A percentile compares a stretch with the other conserved stretches of the same genome.
Evolutionary conservation across 176 grass and related monocot genomes (phyloP).

Genomic region (Lolium rigidum): DNA sequence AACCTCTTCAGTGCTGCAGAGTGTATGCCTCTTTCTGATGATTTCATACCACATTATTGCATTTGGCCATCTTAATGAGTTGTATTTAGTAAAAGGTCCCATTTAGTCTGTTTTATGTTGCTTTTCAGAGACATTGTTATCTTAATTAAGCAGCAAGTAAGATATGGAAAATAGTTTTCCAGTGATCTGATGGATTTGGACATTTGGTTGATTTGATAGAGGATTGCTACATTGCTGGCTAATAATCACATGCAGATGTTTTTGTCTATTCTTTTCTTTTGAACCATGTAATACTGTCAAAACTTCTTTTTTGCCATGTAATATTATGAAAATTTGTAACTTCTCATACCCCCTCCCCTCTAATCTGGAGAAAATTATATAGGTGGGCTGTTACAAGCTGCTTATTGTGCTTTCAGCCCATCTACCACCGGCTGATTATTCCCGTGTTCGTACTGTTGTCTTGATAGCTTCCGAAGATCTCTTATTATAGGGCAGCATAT

Average conservation of each 20-base stretch:
- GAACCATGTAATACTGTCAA: slow-evolving; percentile 23
- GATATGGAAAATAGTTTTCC: slow-evolving; percentile 1
- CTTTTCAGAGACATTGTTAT: slow-evolving; percentile 23
- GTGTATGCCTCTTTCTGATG: slow-evolving; percentile 60
- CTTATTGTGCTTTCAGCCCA: neutral
- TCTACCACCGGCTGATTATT: neutral
- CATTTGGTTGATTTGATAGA: neutral
- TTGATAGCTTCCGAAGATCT: neutral
- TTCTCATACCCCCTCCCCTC: neutral
- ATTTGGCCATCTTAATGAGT: slow-evolving; percentile 11
- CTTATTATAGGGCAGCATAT: neutral
- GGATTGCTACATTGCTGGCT: neutral
- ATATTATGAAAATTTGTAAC: neutral
- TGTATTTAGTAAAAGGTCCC: slow-evolving; percentile 24
- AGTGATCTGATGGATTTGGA: neutral
- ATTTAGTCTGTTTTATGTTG: slow-evolving; percentile 21
- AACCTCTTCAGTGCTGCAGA: slow-evolving; percentile 78
- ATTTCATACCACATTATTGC: neutral
- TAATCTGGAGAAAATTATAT: slow-evolving; percentile 18
- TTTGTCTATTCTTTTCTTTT: slow-evolving; percentile 13
- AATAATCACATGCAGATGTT: neutral
- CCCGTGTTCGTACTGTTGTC: neutral
- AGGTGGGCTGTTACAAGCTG: neutral
- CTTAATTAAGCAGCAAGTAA: slow-evolving; percentile 23
- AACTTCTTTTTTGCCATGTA: slow-evolving; percentile 9